Conservation (phyloP, 768 basidiomycete species). For the Phlebiopsis flavidoalba region DNA sequence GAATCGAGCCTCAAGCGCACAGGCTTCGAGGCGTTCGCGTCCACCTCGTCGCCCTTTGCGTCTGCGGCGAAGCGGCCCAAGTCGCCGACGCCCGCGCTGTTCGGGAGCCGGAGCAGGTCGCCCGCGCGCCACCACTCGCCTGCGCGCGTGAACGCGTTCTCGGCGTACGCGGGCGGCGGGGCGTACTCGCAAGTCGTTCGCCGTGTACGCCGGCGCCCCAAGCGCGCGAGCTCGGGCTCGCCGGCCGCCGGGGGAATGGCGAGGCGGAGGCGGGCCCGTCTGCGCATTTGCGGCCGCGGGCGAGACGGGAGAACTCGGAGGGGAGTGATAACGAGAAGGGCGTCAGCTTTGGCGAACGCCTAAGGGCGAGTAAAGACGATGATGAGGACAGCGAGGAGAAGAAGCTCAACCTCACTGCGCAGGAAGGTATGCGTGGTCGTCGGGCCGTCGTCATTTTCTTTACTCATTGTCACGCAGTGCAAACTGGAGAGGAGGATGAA, state of each 20-base stretch:
- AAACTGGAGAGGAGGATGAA: slow-evolving; percentile 82
- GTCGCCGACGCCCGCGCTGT: slow-evolving; percentile 37
- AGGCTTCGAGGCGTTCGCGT: slow-evolving; percentile 55
- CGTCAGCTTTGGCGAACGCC: slow-evolving; percentile 53
- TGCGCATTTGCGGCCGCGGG: background rate
- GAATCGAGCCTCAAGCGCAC: slow-evolving; percentile 41
- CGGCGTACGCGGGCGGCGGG: slow-evolving; percentile 49
- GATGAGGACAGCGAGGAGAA: slow-evolving; percentile 45
- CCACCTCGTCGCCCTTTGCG: slow-evolving; percentile 46
- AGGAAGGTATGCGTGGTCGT: slow-evolving; percentile 47
- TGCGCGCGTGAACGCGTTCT: slow-evolving; percentile 48
- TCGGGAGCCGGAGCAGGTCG: slow-evolving; percentile 43
- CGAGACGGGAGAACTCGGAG: slow-evolving; percentile 1
- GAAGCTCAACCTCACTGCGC: slow-evolving; percentile 54
- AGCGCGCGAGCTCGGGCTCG: slow-evolving; percentile 34
- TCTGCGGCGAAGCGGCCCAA: slow-evolving; percentile 42
- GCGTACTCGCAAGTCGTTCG: slow-evolving; percentile 39
- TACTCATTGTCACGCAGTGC: slow-evolving; percentile 36
- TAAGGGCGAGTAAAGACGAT: slow-evolving; percentile 58
- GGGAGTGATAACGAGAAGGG: slow-evolving; percentile 15
- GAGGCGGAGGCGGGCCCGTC: slow-evolving; percentile 11
- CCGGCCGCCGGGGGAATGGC: slow-evolving; percentile 18
- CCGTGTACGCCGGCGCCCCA: slow-evolving; percentile 37
- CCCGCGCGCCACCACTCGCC: slow-evolving; percentile 39
- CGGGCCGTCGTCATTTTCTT: background rate